Base-by-base conservation (phyloP, 192 early-diverging fungal species). In the Gaertneriomyces semiglobifer region DNA sequence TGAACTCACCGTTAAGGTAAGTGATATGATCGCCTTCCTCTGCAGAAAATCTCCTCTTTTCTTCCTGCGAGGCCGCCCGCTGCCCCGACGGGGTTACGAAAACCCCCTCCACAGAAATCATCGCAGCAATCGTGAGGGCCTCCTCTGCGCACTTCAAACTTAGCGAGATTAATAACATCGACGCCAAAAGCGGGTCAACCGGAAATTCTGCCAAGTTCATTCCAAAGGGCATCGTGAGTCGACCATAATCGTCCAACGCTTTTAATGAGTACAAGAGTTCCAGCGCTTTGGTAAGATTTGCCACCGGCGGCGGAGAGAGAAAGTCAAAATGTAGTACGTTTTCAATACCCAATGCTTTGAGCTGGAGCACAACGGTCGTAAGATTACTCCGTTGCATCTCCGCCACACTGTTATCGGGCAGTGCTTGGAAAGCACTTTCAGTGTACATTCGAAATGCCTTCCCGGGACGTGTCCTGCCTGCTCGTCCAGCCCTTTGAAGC, bases 331-430 rank as follows among this genome's bases (percentile, higher is more conserved):
- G 72, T 3, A 91, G 74, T 3, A 93, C 86, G 60, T 91, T 91
- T 44, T 91, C 85, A 47, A 93, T 87, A 8, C 92, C 92, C 3
- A 93, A 69, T 2, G 90, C 87, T 59, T 92, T 93, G 7, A 93
- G 71, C 44, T 90, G 89, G 1, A 93, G 60, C 9, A 91, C 79
- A 47, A 89, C 76, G 2, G 82, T 74, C 4, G 85, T 81, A 7
- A 93, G 56, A 69, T 91, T 88, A 65, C 79, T 86, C 56, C 88
- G 46, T 62, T 84, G 82, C 44, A 84, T 81, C 51, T 84, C 82
- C 0, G 82, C 78, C n/a, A 81, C 63, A 38, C 55, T 68, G 46
- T 60, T 75, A 5, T 58, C 63, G 0, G 63, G 43, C 11, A 79
- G 25, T 4, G 10, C 52, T 8, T 65, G 10, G 63, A 74, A 85